A percentile compares a stretch with the other conserved stretches of the same genome.
Conservation (phyloP, 177 flowering plant species). For the Tripterygium wilfordii region DNA sequence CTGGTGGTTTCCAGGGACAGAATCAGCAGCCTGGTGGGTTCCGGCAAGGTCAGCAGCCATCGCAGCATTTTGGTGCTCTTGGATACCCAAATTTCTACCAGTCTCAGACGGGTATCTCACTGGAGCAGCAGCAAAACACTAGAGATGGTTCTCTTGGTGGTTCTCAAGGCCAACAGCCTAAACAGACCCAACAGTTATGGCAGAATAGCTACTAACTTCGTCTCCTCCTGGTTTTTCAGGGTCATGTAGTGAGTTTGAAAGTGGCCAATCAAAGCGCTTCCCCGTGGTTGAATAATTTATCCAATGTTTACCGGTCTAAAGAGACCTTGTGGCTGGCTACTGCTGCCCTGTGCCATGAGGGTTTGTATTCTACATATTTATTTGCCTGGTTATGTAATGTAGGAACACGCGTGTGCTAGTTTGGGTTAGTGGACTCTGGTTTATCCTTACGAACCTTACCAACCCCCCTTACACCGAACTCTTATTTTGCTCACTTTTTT, state of each 20-base stretch:
- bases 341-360: conserved; percentile 23
- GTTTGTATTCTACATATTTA: conserved; percentile 22
- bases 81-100: conserved; percentile 87
- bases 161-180: conserved; percentile 59
- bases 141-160: conserved; percentile 49
- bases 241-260: conserved; percentile 31
- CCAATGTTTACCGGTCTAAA: conserved; percentile 16
- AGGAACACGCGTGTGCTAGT: conserved; percentile 25
- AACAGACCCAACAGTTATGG: conserved; percentile 89
- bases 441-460: too few species aligned
- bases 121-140: conserved; percentile 67
- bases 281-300: conserved; percentile 17
- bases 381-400: conserved; percentile 14
- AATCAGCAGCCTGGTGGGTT: conserved; percentile 62
- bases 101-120: conserved; percentile 61
- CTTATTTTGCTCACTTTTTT: too few species aligned
- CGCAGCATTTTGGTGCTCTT: conserved; percentile 64
- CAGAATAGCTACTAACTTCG: conserved; percentile 62
- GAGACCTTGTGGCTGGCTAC: conserved; percentile 21
- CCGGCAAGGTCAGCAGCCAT: conserved; percentile 81
- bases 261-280: conserved; percentile 29
- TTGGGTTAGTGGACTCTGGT: conserved; percentile 12
- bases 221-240: conserved; percentile 42
- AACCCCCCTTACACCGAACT: too few species aligned
- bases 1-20: conserved; percentile 66